Evolutionary conservation across 2,329 filamentous ascomycete genomes (phyloP).

Genomic region (Penicillium digitatum): DNA sequence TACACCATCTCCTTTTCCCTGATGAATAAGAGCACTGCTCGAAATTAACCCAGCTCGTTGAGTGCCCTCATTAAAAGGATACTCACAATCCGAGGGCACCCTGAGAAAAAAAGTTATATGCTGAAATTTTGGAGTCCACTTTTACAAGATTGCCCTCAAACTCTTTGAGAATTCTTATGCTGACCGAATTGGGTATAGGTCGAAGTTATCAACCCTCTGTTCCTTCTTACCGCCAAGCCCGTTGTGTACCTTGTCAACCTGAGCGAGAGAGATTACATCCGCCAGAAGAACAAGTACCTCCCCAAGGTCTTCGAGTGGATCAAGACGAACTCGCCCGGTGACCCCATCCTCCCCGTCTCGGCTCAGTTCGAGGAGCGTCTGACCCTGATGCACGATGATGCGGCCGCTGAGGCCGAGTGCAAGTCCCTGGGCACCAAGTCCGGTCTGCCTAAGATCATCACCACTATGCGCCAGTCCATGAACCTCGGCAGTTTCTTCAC

Average conservation of each 20-base stretch:
- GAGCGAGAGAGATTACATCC: conserved; percentile 92
- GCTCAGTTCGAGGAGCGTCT: conserved; percentile 91
- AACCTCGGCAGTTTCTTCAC: conserved; percentile 97
- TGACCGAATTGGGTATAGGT: conserved; percentile 56
- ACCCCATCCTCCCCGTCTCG: conserved; percentile 90
- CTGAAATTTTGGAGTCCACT: conserved; percentile 54
- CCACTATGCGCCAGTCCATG: conserved; percentile 86
- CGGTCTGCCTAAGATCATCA: conserved; percentile 83
- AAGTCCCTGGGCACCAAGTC: conserved; percentile 85
- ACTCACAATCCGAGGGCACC: conserved; percentile 66
- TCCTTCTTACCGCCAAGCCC: conserved; percentile 92
- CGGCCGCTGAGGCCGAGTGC: conserved; percentile 74
- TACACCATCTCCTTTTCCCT: conserved; percentile 51
- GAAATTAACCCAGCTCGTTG: conserved; percentile 98
- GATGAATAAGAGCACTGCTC: conserved; percentile 99
- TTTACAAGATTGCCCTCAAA: conserved; percentile 16
- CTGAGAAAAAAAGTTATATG: conserved; percentile 79
- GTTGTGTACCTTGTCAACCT: conserved; percentile 97
- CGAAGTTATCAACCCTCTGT: conserved; percentile 94
- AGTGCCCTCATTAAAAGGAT: conserved; percentile 66
- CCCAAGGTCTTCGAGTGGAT: conserved; percentile 92
- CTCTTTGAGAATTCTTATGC: conserved; percentile 19
- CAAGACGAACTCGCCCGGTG: conserved; percentile 80
- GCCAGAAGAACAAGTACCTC: conserved; percentile 99
- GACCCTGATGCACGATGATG: conserved; percentile 72